Percentiles rank a stretch among this genome's conserved stretches.
These are phyloP conservation scores for Galerina sulciceps DNA, from an alignment of 768 basidiomycete species.

Conservation along the genomic window DNA sequence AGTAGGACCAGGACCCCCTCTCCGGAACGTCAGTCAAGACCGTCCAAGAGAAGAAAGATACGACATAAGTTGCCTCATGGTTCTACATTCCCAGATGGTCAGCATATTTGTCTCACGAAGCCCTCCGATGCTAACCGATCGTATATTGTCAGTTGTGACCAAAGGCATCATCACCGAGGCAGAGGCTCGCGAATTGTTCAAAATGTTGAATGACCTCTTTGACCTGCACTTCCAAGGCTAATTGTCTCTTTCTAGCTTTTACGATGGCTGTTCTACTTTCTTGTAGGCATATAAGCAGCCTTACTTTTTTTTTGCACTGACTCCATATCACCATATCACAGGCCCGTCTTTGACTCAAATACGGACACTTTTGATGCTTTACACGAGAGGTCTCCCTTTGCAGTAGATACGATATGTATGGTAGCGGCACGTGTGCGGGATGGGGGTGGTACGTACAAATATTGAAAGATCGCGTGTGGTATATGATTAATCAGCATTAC, in stretches of 20 bases:
- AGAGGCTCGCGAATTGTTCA: constrained; percentile 86
- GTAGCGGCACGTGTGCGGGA: constrained; percentile 90
- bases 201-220: constrained; percentile 59
- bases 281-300: constrained; percentile 19
- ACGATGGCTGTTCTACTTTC: constrained; percentile 81
- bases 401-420: constrained; percentile 92
- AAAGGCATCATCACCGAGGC: constrained; percentile 80
- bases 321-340: constrained; percentile 18
- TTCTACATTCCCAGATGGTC: constrained; percentile 81
- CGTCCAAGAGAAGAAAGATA: constrained; percentile 73
- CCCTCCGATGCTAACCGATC: constrained; percentile 12
- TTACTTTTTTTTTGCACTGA: neutral
- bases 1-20: constrained; percentile 78
- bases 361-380: constrained; percentile 88
- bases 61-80: constrained; percentile 62
- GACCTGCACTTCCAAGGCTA: neutral
- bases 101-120: constrained; percentile 1
- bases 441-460: constrained; percentile 69
- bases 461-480: neutral
- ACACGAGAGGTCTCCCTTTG: constrained; percentile 90
- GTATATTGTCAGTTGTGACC: constrained; percentile 71
- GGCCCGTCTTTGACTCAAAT: constrained; percentile 81
- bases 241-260: constrained; percentile 60
- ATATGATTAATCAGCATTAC: constrained; percentile 16
- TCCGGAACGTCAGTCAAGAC: constrained; percentile 70